Percentiles rank a stretch among this genome's conserved stretches.
Evolutionary conservation across 371 early-diverging fungal species (phyloP).

Genomic region (Smittium mucronatum): DNA sequence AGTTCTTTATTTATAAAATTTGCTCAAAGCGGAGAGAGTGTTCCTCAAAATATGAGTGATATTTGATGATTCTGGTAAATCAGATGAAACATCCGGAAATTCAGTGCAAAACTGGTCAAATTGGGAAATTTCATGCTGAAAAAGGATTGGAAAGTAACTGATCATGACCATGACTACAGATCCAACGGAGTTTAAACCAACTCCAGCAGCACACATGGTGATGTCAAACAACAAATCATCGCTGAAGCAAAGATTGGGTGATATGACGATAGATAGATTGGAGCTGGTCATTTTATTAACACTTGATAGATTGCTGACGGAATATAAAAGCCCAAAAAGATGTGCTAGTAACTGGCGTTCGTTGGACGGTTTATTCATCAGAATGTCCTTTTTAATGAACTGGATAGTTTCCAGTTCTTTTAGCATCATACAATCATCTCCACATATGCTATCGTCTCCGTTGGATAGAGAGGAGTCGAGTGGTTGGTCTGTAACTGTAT

Average conservation of each 20-base stretch:
- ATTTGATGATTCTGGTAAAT: neutral
- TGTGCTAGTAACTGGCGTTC: conserved; percentile 40
- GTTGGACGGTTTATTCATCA: conserved; percentile 34
- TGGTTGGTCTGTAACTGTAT: neutral
- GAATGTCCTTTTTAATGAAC: conserved; percentile 35
- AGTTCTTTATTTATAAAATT: too few species aligned
- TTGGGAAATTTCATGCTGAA: neutral
- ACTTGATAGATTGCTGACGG: conserved; percentile 42
- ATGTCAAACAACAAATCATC: conserved; percentile 35
- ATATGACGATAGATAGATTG: conserved; percentile 76
- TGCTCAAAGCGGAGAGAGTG: too few species aligned
- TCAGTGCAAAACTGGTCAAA: neutral
- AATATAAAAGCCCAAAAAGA: conserved; percentile 45
- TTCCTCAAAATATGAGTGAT: neutral
- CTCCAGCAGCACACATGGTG: conserved; percentile 16
- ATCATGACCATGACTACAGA: conserved; percentile 3
- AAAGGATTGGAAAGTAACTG: neutral
- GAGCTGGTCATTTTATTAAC: conserved; percentile 66
- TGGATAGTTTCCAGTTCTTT: conserved; percentile 12
- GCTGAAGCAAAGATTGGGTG: conserved; percentile 70
- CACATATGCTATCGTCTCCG: neutral
- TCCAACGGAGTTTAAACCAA: neutral
- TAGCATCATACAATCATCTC: neutral
- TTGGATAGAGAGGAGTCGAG: neutral
- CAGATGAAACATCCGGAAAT: neutral